These are phyloP conservation scores for Raddia guianensis DNA, from an alignment of 176 grass and related monocot genomes.

Conservation along the genomic window DNA sequence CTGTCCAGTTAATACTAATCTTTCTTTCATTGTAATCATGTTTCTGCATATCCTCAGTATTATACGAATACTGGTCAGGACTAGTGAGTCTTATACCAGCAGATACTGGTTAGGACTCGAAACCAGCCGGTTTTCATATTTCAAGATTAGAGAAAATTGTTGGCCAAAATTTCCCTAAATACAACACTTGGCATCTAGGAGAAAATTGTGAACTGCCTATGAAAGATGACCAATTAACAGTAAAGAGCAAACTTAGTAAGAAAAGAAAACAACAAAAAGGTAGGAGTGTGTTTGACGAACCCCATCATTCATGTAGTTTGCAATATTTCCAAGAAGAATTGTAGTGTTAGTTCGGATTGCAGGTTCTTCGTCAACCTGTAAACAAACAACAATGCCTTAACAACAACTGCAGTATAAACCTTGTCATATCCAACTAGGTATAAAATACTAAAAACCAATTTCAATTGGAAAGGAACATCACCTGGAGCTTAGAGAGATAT, in stretches of 20 bases:
- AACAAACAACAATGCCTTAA: constrained; percentile 41
- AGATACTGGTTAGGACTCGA: not conserved
- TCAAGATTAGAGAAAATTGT: not conserved
- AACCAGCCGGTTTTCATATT: not conserved
- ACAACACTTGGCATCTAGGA: not conserved
- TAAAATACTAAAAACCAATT: constrained; percentile 12
- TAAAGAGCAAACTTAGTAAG: constrained; percentile 23
- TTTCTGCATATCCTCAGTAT: not conserved
- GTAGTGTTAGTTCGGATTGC: constrained; percentile 97
- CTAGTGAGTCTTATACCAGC: not conserved
- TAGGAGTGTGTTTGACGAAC: constrained; percentile 55
- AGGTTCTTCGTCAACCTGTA: constrained; percentile 94
- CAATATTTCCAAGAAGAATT: constrained; percentile 97
- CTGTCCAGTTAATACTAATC: not conserved
- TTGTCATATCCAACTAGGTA: constrained; percentile 13
- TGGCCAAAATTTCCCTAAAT: not conserved
- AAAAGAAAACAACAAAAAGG: constrained; percentile 24
- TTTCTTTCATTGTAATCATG: constrained; percentile 16
- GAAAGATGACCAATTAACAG: too few species aligned
- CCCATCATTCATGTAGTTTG: constrained; percentile 96
- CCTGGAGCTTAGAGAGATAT: constrained; percentile 99
- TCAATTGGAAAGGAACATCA: constrained; percentile 43
- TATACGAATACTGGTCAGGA: not conserved
- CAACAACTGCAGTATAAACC: constrained; percentile 6
- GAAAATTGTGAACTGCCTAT: too few species aligned